Conservation (phyloP, 768 basidiomycete genomes). For the Termitomyces sp. region DNA sequence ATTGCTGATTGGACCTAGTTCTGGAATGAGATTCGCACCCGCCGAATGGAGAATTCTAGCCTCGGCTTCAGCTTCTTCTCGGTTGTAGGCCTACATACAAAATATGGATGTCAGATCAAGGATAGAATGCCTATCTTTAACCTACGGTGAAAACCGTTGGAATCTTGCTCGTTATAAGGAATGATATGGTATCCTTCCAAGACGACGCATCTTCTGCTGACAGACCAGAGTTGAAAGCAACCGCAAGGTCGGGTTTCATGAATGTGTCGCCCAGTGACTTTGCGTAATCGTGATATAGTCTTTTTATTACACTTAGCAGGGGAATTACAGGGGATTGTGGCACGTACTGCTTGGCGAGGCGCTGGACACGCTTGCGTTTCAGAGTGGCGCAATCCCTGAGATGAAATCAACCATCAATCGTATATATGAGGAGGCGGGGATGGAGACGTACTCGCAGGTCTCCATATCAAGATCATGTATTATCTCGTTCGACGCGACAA, state of each 20-base stretch:
- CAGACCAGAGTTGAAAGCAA: conserved; percentile 31
- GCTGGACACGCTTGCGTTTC: conserved; percentile 21
- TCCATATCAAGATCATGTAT: conserved; percentile 19
- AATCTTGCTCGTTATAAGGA: conserved; percentile 21
- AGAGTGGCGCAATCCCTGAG: conserved; percentile 20
- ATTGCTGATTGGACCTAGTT: conserved; percentile 23
- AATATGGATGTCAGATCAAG: not conserved
- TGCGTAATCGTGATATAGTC: conserved; percentile 26
- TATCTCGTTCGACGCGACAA: not conserved
- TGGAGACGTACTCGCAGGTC: conserved; percentile 23
- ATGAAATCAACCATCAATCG: not conserved
- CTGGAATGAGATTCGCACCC: conserved; percentile 20
- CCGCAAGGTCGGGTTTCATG: conserved; percentile 26
- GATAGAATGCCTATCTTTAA: not conserved
- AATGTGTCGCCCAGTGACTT: conserved; percentile 12
- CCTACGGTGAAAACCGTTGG: conserved; percentile 30
- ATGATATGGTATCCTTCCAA: conserved; percentile 22
- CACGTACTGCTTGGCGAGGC: conserved; percentile 20
- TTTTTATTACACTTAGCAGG: conserved; percentile 5
- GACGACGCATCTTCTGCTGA: conserved; percentile 17
- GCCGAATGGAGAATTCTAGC: conserved; percentile 16
- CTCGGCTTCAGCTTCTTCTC: conserved; percentile 25
- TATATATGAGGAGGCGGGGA: not conserved
- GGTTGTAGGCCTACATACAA: conserved; percentile 23
- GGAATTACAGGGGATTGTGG: not conserved